These are phyloP conservation scores for Aspergillus udagawae DNA, from an alignment of 2,329 filamentous ascomycete genomes.

Conservation along the genomic window DNA sequence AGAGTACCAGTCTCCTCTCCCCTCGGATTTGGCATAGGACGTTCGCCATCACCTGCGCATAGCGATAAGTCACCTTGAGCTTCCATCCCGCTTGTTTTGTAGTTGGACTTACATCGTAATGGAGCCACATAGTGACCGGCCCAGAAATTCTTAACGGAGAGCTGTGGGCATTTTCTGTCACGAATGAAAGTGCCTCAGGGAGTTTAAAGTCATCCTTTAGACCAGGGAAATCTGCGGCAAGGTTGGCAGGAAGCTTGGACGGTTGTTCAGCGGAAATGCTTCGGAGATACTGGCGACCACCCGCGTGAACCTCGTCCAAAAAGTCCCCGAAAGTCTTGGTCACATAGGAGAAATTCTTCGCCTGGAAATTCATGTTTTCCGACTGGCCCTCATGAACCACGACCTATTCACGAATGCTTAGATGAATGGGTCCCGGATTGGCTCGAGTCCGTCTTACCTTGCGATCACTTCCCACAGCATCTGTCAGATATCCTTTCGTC, in stretches of 20 bases:
- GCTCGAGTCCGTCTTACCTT: slow-evolving; percentile 45
- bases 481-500: slow-evolving; percentile 64
- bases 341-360: slow-evolving; percentile 77
- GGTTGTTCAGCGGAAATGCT: slow-evolving; percentile 68
- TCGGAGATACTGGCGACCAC: slow-evolving; percentile 70
- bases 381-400: slow-evolving; percentile 67
- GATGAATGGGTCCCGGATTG: background rate
- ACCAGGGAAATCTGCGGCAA: slow-evolving; percentile 66
- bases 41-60: slow-evolving; percentile 72
- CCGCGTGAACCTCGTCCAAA: slow-evolving; percentile 55
- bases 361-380: slow-evolving; percentile 71
- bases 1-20: slow-evolving; percentile 69
- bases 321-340: slow-evolving; percentile 66
- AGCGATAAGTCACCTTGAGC: slow-evolving; percentile 1
- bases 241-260: slow-evolving; percentile 63
- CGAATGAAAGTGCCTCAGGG: slow-evolving; percentile 57
- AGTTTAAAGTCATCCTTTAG: slow-evolving; percentile 67
- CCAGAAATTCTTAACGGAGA: slow-evolving; percentile 77
- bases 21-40: slow-evolving; percentile 76
- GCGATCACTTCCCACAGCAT: slow-evolving; percentile 57
- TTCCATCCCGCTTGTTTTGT: background rate
- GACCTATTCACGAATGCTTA: slow-evolving; percentile 46
- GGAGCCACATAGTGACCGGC: slow-evolving; percentile 80
- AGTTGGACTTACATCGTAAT: slow-evolving; percentile 65
- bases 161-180: slow-evolving; percentile 65